Evolutionary conservation across 768 basidiomycete species (phyloP).

Genomic region (Pleurotus salmoneostramineus): DNA sequence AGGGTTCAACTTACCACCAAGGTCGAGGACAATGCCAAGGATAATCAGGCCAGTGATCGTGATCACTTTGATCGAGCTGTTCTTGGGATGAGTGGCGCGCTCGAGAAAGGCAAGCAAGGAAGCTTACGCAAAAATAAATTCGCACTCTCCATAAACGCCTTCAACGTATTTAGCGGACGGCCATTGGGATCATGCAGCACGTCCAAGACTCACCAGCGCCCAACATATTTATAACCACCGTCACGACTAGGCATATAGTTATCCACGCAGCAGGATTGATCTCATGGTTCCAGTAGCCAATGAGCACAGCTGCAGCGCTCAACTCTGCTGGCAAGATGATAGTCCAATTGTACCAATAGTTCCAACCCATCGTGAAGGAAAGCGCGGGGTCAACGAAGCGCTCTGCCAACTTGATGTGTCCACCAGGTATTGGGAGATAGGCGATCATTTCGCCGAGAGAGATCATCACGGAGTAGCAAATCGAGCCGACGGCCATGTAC

Average conservation of each 20-base stretch:
- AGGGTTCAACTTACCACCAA: conserved; percentile 48
- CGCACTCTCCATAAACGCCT: conserved; percentile 79
- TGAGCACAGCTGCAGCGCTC: conserved; percentile 70
- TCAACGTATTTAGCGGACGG: neutral
- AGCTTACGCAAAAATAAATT: conserved; percentile 80
- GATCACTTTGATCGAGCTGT: conserved; percentile 82
- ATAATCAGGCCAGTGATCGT: conserved; percentile 73
- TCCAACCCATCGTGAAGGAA: conserved; percentile 27
- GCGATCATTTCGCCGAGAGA: conserved; percentile 69
- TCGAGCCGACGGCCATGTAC: conserved; percentile 58
- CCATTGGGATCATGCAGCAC: neutral
- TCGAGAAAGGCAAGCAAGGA: conserved; percentile 27
- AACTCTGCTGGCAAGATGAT: conserved; percentile 72
- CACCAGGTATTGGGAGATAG: conserved; percentile 75
- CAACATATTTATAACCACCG: conserved; percentile 70
- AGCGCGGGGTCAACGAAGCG: conserved; percentile 79
- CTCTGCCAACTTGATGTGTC: conserved; percentile 76
- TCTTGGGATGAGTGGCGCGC: neutral
- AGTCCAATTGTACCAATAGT: conserved; percentile 59
- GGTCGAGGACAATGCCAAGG: conserved; percentile 72
- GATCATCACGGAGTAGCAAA: conserved; percentile 69
- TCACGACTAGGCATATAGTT: conserved; percentile 68
- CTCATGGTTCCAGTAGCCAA: conserved; percentile 63
- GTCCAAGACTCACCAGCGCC: conserved; percentile 53
- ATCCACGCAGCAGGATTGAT: conserved; percentile 78